phyloP scores from a whole-genome alignment of 2,329 filamentous ascomycete species.

The Cercospora sesami region DNA sequence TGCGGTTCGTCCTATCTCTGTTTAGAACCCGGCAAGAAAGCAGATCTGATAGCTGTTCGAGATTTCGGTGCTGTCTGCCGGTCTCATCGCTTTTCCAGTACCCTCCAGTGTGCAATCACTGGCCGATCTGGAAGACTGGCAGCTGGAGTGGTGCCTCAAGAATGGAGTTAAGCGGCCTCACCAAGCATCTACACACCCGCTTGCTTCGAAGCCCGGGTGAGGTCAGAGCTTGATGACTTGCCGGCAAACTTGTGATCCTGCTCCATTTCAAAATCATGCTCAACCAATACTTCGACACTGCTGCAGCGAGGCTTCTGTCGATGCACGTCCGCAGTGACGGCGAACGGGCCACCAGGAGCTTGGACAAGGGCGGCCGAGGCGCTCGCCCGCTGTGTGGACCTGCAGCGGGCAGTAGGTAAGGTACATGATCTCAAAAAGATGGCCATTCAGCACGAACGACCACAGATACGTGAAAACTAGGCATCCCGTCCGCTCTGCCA shows the following conservation, averaged over 20 bases:
- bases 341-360: not conserved
- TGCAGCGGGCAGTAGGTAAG: not conserved
- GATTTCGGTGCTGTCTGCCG: not conserved
- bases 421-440: not conserved
- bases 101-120: not conserved
- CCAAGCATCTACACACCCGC: not conserved
- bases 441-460: not conserved
- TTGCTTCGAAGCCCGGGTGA: not conserved
- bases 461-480: slow-evolving; percentile 14
- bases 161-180: not conserved
- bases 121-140: not conserved
- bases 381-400: not conserved
- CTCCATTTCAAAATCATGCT: not conserved
- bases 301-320: not conserved
- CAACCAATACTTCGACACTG: not conserved
- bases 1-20: not conserved
- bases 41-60: not conserved
- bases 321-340: not conserved
- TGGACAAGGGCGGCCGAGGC: not conserved
- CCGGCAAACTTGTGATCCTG: not conserved
- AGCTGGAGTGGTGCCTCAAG: not conserved
- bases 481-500: slow-evolving; percentile 13
- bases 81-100: not conserved
- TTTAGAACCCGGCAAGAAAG: not conserved
- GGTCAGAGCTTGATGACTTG: not conserved